Conservation (phyloP, 345 rosid species). For the Dovyalis caffra region DNA sequence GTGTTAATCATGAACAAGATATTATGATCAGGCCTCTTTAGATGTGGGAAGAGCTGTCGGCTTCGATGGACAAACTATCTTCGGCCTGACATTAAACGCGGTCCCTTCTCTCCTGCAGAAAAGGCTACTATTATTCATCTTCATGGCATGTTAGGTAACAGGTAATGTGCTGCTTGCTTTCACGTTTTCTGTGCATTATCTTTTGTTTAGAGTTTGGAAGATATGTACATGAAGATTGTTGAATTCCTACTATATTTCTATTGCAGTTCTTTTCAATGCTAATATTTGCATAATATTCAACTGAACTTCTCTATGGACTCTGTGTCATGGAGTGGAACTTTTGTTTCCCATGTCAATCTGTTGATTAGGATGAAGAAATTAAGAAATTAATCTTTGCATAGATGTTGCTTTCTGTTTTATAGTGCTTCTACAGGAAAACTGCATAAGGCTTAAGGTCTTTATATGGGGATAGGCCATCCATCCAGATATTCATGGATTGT, state of each 20-base stretch:
- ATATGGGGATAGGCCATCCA: not conserved
- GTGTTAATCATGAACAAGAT: not conserved
- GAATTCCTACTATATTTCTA: not conserved
- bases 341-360: not conserved
- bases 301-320: not conserved
- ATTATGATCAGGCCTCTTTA: conserved; percentile 62
- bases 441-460: not conserved
- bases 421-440: not conserved
- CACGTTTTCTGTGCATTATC: conserved; percentile 13
- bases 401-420: not conserved
- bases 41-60: conserved; percentile 97
- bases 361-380: not conserved
- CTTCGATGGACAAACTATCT: conserved; percentile 97
- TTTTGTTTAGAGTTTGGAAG: not conserved
- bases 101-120: conserved; percentile 85
- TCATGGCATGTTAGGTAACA: conserved; percentile 93
- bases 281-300: no score
- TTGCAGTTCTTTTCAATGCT: not conserved
- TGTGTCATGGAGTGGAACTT: not conserved
- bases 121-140: conserved; percentile 90
- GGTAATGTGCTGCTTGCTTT: conserved; percentile 36
- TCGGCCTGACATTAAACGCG: conserved; percentile 91
- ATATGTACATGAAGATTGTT: no score
- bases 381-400: not conserved
- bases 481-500: not conserved